phyloP scores from a whole-genome alignment of 83 land plant species.

The Picea engelmannii region DNA sequence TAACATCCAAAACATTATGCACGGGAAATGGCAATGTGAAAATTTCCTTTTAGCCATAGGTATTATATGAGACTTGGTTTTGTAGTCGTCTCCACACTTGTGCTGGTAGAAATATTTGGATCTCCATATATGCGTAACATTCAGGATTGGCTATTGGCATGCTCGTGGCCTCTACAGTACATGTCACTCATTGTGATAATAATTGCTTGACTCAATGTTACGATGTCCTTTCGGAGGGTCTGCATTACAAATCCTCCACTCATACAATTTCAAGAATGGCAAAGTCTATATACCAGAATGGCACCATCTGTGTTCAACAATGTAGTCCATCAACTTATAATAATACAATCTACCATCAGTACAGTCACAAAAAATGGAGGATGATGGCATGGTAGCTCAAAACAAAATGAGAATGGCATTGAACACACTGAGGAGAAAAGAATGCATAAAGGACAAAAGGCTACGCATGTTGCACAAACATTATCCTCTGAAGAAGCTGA shows the following conservation, averaged over 20 bases:
- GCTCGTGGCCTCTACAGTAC: constrained; percentile 33
- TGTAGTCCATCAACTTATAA: constrained; percentile 4
- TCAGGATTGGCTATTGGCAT: constrained; percentile 46
- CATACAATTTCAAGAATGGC: constrained; percentile 6
- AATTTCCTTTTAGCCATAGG: constrained; percentile 34
- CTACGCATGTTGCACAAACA: no score
- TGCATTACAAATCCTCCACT: constrained; percentile 12
- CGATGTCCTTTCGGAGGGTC: constrained; percentile 18
- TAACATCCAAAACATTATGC: constrained; percentile 15
- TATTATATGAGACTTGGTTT: constrained; percentile 42
- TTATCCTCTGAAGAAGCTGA: no score
- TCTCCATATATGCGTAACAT: constrained; percentile 13
- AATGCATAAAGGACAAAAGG: no score
- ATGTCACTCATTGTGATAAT: constrained; percentile 27
- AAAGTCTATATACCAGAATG: constrained; percentile 4
- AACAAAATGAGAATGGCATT: no score
- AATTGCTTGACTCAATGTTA: no score
- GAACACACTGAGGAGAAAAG: no score
- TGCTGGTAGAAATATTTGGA: constrained; percentile 24
- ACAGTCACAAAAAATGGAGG: background rate
- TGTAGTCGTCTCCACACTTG: constrained; percentile 30
- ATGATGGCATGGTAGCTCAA: no score
- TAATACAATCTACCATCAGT: background rate
- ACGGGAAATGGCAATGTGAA: background rate
- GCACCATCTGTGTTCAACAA: background rate